Percentiles rank a stretch among this genome's conserved stretches.
Conservation (phyloP, 2,329 filamentous ascomycete species). For the Lojkania enalia region DNA sequence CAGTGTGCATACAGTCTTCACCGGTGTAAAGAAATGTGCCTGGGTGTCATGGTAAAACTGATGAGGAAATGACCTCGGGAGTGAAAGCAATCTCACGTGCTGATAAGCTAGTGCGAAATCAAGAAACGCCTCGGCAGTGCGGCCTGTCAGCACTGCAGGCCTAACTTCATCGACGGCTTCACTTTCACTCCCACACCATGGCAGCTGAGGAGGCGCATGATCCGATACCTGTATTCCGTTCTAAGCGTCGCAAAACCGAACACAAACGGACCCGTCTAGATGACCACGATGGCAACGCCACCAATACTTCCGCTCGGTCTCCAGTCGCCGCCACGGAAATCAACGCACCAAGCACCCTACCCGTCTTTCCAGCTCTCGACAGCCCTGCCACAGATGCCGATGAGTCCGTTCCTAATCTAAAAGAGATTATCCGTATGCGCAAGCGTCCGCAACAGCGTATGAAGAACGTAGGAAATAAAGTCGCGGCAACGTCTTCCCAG, state of each 20-base stretch:
- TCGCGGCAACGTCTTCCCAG: conserved; percentile 9
- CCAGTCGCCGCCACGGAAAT: conserved; percentile 11
- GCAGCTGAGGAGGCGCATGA: conserved; percentile 17
- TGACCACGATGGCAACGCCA: conserved; percentile 13
- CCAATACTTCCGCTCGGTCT: conserved; percentile 4
- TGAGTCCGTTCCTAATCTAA: conserved; percentile 28
- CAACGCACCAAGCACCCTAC: conserved; percentile 6
- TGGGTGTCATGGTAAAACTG: too few relatives aligned
- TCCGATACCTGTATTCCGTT: conserved; percentile 24
- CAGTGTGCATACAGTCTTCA: too few relatives aligned
- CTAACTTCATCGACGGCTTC: background rate
- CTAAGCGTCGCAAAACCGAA: conserved; percentile 38
- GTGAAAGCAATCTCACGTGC: too few relatives aligned
- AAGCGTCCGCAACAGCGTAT: conserved; percentile 33
- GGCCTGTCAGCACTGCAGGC: background rate
- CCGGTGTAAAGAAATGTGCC: too few relatives aligned
- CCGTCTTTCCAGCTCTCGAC: conserved; percentile 9
- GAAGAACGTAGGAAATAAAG: conserved; percentile 23
- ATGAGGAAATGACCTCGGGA: too few relatives aligned
- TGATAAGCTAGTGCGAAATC: background rate
- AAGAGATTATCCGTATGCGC: conserved; percentile 37
- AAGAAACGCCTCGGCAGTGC: background rate
- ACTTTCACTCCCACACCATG: conserved; percentile 14
- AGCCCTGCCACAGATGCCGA: conserved; percentile 17
- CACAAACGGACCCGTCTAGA: conserved; percentile 28